Evolutionary conservation across 129 eudicot species (phyloP).

Genomic region (Tagetes patula): DNA sequence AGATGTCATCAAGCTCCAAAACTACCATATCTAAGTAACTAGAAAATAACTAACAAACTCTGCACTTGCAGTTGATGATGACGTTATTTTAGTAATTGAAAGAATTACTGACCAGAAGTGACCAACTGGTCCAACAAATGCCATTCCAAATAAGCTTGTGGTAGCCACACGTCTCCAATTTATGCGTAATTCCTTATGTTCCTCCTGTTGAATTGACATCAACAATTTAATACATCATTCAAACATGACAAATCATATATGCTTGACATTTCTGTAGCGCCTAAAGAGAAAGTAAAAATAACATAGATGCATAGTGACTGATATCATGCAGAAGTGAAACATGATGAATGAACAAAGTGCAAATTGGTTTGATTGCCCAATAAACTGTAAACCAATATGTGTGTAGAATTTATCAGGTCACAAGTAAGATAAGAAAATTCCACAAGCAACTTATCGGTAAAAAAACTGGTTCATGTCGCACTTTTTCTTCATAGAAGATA

Average conservation of each 20-base stretch:
- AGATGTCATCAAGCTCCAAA: neutral
- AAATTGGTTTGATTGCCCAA: neutral
- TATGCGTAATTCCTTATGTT: slow-evolving; percentile 52
- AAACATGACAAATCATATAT: neutral
- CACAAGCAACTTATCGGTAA: neutral
- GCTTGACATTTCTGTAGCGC: neutral
- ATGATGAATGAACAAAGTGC: neutral
- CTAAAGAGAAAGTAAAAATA: neutral
- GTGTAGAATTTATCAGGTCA: slow-evolving; percentile 3
- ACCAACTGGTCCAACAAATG: slow-evolving; percentile 97
- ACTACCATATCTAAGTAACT: neutral
- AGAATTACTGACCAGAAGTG: slow-evolving; percentile 77
- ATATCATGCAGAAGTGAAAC: slow-evolving; percentile 4
- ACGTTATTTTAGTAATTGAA: neutral
- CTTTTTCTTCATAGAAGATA: neutral
- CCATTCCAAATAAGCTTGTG: slow-evolving; percentile 85
- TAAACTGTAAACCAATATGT: neutral
- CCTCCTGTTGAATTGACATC: slow-evolving; percentile 44
- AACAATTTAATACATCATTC: neutral
- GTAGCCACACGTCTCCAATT: slow-evolving; percentile 95
- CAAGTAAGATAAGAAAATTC: neutral
- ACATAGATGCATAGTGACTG: slow-evolving; percentile 8
- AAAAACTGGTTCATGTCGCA: neutral
- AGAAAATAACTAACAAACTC: neutral
- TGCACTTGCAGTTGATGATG: slow-evolving; percentile 1